Percentiles rank a stretch among this genome's conserved stretches.
Conservation (phyloP, 2,329 filamentous ascomycete species). For the Hymenoscyphus salicellus region DNA sequence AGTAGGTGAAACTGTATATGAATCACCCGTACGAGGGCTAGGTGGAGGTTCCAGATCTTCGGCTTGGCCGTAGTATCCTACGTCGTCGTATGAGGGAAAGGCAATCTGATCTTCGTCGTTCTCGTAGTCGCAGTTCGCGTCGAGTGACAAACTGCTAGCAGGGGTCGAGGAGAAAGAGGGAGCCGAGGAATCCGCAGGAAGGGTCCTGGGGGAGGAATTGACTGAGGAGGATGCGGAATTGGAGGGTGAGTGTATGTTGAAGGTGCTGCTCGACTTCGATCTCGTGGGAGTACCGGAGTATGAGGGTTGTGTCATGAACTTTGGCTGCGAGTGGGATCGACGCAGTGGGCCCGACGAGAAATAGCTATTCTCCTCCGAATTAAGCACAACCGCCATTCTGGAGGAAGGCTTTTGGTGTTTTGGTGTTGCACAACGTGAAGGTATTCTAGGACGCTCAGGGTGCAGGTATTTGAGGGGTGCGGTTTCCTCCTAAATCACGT, state of each 20-base stretch:
- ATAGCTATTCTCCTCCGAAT: conserved; percentile 54
- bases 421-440: conserved; percentile 2
- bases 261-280: conserved; percentile 37
- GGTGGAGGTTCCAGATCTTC: conserved; percentile 51
- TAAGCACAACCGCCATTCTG: conserved; percentile 37
- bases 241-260: conserved; percentile 29
- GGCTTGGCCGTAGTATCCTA: conserved; percentile 34
- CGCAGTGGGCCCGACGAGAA: conserved; percentile 54
- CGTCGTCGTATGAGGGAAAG: conserved; percentile 43
- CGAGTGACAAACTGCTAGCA: conserved; percentile 63
- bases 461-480: not conserved
- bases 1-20: conserved; percentile 56
- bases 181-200: conserved; percentile 50
- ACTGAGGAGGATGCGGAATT: conserved; percentile 46
- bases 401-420: conserved; percentile 1
- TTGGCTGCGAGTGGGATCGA: conserved; percentile 60
- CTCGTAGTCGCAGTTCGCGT: conserved; percentile 92
- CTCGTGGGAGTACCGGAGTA: conserved; percentile 46
- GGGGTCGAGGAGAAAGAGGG: conserved; percentile 62
- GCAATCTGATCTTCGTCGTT: conserved; percentile 67
- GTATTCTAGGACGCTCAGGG: conserved; percentile 24
- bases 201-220: conserved; percentile 54
- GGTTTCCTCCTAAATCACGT: conserved; percentile 6
- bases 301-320: conserved; percentile 51
- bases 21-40: conserved; percentile 49